Evolutionary conservation across 345 rosid genomes (phyloP).

Genomic region (Gossypium sturtianum): DNA sequence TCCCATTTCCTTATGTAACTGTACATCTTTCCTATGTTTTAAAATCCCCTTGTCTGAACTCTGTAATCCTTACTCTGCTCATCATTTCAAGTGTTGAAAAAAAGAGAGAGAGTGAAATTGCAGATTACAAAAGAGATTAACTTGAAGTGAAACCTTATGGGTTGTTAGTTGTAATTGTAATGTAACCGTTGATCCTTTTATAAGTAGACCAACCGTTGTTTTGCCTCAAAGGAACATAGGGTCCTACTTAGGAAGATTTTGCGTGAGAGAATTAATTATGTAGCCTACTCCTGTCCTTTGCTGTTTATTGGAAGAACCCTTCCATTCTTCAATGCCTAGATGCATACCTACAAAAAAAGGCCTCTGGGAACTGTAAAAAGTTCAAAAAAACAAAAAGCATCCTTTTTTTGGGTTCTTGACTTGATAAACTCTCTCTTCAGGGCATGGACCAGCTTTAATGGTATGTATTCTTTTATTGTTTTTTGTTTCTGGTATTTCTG

Average conservation of each 20-base stretch:
- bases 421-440: constrained; percentile 16
- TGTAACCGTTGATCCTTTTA: constrained; percentile 5
- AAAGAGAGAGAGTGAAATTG: neutral
- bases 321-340: constrained; percentile 4
- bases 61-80: neutral
- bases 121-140: neutral
- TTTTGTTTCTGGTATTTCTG: neutral
- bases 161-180: neutral
- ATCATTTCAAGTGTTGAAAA: neutral
- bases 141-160: neutral
- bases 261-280: constrained; percentile 14
- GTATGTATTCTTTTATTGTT: constrained; percentile 11
- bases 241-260: neutral
- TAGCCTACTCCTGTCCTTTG: neutral
- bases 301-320: neutral
- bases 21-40: neutral
- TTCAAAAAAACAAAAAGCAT: neutral
- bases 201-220: neutral
- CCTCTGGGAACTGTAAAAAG: constrained; percentile 18
- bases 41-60: too few relatives aligned
- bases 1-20: neutral
- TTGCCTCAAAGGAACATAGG: constrained; percentile 2
- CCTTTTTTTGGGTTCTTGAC: constrained; percentile 9
- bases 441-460: constrained; percentile 21
- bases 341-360: constrained; percentile 9